A percentile compares a stretch with the other conserved stretches of the same genome.
phyloP scores from a whole-genome alignment of 179 eudicot species.

The Spergularia azorica region DNA sequence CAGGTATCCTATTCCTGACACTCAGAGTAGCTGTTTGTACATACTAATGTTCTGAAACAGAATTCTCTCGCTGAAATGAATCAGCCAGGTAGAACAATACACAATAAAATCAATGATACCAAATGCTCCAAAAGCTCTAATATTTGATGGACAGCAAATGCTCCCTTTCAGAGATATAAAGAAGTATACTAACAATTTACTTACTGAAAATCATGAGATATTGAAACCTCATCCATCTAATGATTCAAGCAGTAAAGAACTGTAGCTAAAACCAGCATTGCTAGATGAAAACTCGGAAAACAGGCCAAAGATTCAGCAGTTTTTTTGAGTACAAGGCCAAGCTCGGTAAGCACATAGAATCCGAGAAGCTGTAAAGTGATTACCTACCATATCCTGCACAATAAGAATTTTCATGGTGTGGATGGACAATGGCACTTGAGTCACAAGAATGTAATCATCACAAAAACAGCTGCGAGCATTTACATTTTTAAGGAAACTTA shows the following conservation, averaged over 20 bases:
- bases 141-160: not conserved
- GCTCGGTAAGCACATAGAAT: not conserved
- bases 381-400: constrained; percentile 8
- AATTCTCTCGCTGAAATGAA: too few species aligned
- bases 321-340: too few species aligned
- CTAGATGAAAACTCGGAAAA: not conserved
- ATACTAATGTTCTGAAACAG: not conserved
- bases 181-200: not conserved
- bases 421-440: not conserved
- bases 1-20: too few species aligned
- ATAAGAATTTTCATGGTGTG: not conserved
- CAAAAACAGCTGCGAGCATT: not conserved
- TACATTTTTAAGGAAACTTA: not conserved
- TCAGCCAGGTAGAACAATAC: not conserved
- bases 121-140: not conserved
- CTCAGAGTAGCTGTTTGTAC: not conserved
- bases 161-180: not conserved
- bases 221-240: not conserved
- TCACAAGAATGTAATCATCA: not conserved
- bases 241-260: not conserved
- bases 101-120: not conserved
- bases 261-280: not conserved
- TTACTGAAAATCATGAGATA: not conserved
- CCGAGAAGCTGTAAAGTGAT: constrained; percentile 1
- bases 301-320: too few species aligned